Percentiles rank a stretch among this genome's conserved stretches.
Conservation (phyloP, 257 asterid genomes). For the Schizonepeta tenuifolia region DNA sequence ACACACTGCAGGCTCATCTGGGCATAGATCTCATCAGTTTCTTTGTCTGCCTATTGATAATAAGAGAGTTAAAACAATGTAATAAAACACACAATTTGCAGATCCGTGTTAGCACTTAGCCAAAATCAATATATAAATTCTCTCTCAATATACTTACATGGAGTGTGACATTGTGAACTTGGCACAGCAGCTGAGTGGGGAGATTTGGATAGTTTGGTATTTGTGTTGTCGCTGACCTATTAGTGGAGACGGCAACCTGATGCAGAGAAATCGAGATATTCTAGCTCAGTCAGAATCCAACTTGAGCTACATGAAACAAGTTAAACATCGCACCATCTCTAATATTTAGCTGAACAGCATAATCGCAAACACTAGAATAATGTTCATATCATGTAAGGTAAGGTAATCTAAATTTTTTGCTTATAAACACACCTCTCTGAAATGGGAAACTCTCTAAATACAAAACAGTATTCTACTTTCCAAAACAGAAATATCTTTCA, state of each 20-base stretch:
- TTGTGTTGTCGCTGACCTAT: conserved; percentile 79
- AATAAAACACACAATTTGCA: background rate
- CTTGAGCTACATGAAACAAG: no score
- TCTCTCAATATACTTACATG: conserved; percentile 55
- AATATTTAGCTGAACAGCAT: background rate
- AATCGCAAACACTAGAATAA: background rate
- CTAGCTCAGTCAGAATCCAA: conserved; percentile 1
- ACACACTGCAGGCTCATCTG: conserved; percentile 97
- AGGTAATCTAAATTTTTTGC: background rate
- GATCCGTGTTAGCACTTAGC: background rate
- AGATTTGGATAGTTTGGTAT: conserved; percentile 89
- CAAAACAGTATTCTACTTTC: background rate
- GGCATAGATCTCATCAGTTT: conserved; percentile 92
- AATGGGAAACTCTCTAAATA: background rate
- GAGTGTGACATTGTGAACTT: conserved; percentile 85
- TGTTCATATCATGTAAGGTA: background rate
- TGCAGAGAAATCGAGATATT: conserved; percentile 24
- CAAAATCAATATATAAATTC: background rate
- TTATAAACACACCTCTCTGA: background rate
- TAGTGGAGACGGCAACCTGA: conserved; percentile 92
- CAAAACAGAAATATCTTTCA: background rate
- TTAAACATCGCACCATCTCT: no score
- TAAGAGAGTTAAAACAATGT: conserved; percentile 11
- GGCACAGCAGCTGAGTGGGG: conserved; percentile 85
- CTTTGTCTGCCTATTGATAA: conserved; percentile 81